Percentiles rank a stretch among this genome's conserved stretches.
These are phyloP conservation scores for Mycocentrospora acerina DNA, from an alignment of 2,329 filamentous ascomycete species.

Conservation along the genomic window DNA sequence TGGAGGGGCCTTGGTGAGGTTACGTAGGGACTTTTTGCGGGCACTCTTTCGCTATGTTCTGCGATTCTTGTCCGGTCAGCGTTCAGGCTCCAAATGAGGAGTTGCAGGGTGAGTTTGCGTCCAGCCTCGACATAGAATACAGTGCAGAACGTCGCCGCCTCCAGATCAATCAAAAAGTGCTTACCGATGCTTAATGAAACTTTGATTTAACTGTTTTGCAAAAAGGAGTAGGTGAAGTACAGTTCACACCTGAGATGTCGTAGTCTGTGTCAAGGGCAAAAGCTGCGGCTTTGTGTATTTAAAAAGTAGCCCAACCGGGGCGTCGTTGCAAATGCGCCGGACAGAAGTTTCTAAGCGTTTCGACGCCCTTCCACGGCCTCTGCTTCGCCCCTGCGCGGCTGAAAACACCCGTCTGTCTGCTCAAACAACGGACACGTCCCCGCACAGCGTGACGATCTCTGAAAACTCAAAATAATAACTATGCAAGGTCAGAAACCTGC, in stretches of 20 bases:
- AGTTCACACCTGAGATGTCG: background rate
- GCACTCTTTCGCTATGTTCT: conserved; percentile 7
- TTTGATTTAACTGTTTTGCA: background rate
- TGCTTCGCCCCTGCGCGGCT: conserved; percentile 23
- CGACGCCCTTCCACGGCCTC: conserved; percentile 39
- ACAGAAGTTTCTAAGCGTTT: conserved; percentile 39
- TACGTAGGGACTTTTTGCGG: conserved; percentile 8
- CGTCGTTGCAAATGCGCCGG: conserved; percentile 37
- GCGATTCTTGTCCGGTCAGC: conserved; percentile 18
- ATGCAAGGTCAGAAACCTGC: no score
- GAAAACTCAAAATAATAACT: background rate
- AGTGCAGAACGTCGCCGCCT: conserved; percentile 4
- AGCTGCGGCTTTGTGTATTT: conserved; percentile 24
- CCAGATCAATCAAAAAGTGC: conserved; percentile 11
- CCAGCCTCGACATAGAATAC: no score
- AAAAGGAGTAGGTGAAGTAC: conserved; percentile 1
- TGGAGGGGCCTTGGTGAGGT: conserved; percentile 9
- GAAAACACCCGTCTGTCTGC: conserved; percentile 10
- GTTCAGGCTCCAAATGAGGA: conserved; percentile 7
- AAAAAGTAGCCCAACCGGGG: conserved; percentile 35
- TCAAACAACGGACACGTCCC: conserved; percentile 9
- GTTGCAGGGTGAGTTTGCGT: conserved; percentile 4
- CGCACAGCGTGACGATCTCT: background rate
- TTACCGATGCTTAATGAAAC: conserved; percentile 20
- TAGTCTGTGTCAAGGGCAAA: conserved; percentile 11